phyloP scores from a whole-genome alignment of 257 asterid genomes.

The Salvia miltiorrhiza region DNA sequence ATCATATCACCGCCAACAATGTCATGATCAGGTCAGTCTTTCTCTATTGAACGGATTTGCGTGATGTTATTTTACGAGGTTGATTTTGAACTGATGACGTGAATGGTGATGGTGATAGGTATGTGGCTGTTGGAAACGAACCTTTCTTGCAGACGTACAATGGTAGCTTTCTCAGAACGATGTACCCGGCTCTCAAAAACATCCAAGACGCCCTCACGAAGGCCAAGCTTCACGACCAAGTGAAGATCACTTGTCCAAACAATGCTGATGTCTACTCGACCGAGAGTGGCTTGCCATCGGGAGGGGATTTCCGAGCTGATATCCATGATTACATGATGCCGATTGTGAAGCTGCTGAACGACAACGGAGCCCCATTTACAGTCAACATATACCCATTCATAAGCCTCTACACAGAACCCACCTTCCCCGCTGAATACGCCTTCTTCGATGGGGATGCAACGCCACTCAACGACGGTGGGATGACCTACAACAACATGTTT shows the following conservation, averaged over 20 bases:
- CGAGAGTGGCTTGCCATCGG: slow-evolving; percentile 37
- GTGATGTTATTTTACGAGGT: no score
- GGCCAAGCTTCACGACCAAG: slow-evolving; percentile 40
- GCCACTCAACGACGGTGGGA: slow-evolving; percentile 64
- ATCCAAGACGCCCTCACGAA: slow-evolving; percentile 47
- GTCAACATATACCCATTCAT: slow-evolving; percentile 66
- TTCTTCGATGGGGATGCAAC: slow-evolving; percentile 66
- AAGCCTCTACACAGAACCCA: slow-evolving; percentile 46
- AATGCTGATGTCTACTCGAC: slow-evolving; percentile 55
- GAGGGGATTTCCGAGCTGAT: slow-evolving; percentile 53
- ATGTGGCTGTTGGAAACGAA: slow-evolving; percentile 66
- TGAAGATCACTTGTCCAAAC: slow-evolving; percentile 55
- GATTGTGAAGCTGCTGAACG: slow-evolving; percentile 41
- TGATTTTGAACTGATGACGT: background rate
- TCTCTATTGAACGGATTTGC: no score
- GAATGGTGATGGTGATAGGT: slow-evolving; percentile 21
- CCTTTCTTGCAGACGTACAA: slow-evolving; percentile 64
- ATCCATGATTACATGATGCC: slow-evolving; percentile 45
- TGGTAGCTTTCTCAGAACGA: slow-evolving; percentile 51
- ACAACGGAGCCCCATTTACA: slow-evolving; percentile 50
- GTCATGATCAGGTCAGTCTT: slow-evolving; percentile 69
- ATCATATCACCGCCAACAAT: slow-evolving; percentile 39
- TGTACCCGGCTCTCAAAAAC: slow-evolving; percentile 48
- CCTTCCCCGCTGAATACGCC: slow-evolving; percentile 60
- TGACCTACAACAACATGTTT: slow-evolving; percentile 62